Conservation (phyloP, 2,329 filamentous ascomycete species). For the Ophiostoma montium region DNA sequence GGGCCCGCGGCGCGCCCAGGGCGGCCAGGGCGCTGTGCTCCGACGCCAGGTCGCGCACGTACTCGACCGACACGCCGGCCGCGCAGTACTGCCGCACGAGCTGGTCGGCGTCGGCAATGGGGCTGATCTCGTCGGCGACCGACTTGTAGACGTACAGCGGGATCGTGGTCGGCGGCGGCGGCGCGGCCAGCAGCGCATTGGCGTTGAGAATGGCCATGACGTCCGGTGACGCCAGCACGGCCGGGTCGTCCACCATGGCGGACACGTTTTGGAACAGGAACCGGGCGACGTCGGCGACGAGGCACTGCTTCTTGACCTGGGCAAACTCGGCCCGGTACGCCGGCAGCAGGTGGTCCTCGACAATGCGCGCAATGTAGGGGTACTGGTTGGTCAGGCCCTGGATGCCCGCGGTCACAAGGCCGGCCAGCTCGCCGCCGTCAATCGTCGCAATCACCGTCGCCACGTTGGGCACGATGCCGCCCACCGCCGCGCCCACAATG, state of each 20-base stretch:
- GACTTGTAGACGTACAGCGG: constrained; percentile 33
- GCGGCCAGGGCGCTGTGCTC: constrained; percentile 1
- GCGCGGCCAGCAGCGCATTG: constrained; percentile 14
- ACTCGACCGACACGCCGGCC: constrained; percentile 1
- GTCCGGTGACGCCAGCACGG: constrained; percentile 8
- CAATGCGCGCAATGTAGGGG: neutral
- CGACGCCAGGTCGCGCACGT: constrained; percentile 1
- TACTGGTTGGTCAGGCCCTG: constrained; percentile 11
- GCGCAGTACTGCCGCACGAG: constrained; percentile 6
- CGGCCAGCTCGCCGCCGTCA: constrained; percentile 15
- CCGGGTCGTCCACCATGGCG: constrained; percentile 12
- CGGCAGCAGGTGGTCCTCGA: constrained; percentile 7
- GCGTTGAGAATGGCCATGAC: constrained; percentile 16
- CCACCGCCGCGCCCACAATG: constrained; percentile 22
- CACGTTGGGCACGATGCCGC: constrained; percentile 28
- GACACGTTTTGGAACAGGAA: constrained; percentile 13
- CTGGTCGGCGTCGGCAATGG: constrained; percentile 5
- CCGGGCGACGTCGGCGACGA: constrained; percentile 26
- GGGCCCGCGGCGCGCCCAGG: constrained; percentile 3
- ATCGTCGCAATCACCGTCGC: constrained; percentile 25
- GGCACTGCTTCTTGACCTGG: constrained; percentile 19
- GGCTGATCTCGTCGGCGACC: constrained; percentile 23
- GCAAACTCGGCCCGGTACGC: constrained; percentile 13
- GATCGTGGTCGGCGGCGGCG: constrained; percentile 16
- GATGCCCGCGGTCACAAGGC: constrained; percentile 15